These are phyloP conservation scores for Medicago arabica DNA, from an alignment of 306 rosid genomes.

Conservation along the genomic window DNA sequence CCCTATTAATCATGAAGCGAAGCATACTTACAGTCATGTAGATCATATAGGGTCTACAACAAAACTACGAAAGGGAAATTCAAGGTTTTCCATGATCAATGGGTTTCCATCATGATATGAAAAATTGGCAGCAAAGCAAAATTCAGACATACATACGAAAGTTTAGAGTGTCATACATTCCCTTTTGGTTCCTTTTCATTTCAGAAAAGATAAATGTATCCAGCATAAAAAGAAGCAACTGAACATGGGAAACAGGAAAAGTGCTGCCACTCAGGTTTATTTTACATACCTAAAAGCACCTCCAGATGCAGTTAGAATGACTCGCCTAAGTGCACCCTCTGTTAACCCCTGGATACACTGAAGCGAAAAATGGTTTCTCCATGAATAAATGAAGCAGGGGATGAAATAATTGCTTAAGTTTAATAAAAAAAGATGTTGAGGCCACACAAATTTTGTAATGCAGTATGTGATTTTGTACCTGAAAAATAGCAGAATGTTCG, in stretches of 20 bases:
- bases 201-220: conserved; percentile 17
- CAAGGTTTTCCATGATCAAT: conserved; percentile 12
- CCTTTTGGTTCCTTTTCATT: conserved; percentile 17
- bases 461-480: conserved; percentile 55
- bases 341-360: conserved; percentile 99
- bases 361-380: conserved; percentile 45
- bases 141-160: conserved; percentile 28
- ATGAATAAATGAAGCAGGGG: conserved; percentile 14
- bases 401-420: conserved; percentile 22
- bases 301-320: conserved; percentile 96
- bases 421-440: conserved; percentile 18
- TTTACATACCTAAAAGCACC: conserved; percentile 86
- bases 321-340: conserved; percentile 82
- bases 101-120: conserved; percentile 14
- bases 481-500: conserved; percentile 98
- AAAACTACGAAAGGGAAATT: conserved; percentile 20
- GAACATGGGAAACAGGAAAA: conserved; percentile 37
- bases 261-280: background rate
- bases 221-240: background rate
- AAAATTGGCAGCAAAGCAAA: conserved; percentile 2
- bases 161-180: background rate
- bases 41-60: conserved; percentile 15
- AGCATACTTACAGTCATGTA: background rate
- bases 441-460: conserved; percentile 16
- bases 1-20: conserved; percentile 57